Percentiles rank a stretch among this genome's conserved stretches.
Evolutionary conservation across 2,329 filamentous ascomycete genomes (phyloP).

Genomic region (Penicillium rolfsii): DNA sequence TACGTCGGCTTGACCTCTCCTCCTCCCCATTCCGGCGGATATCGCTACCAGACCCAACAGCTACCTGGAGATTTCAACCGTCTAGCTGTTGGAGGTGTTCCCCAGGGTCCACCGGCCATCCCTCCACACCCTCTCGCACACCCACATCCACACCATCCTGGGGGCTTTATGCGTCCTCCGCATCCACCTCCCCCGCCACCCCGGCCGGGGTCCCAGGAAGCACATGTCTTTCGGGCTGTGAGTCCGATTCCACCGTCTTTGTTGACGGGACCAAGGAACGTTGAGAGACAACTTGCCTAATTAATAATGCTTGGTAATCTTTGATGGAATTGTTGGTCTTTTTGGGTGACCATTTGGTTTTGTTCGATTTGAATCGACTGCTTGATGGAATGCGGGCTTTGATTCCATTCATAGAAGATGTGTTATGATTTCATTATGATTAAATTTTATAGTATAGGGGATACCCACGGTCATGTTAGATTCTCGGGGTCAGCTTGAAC

Average conservation of each 20-base stretch:
- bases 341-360: background rate
- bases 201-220: slow-evolving; percentile 24
- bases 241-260: slow-evolving; percentile 28
- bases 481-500: background rate
- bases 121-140: slow-evolving; percentile 14
- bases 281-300: slow-evolving; percentile 46
- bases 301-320: background rate
- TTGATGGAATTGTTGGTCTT: background rate
- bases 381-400: background rate
- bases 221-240: slow-evolving; percentile 23
- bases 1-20: slow-evolving; percentile 20
- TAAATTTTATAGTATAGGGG: background rate
- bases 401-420: background rate
- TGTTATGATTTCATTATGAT: slow-evolving; percentile 11
- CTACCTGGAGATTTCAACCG: slow-evolving; percentile 26
- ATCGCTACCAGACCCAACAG: slow-evolving; percentile 26
- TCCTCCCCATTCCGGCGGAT: slow-evolving; percentile 14
- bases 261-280: slow-evolving; percentile 34
- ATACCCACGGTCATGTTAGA: slow-evolving; percentile 16
- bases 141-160: slow-evolving; percentile 18
- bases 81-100: slow-evolving; percentile 20
- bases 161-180: slow-evolving; percentile 17
- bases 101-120: slow-evolving; percentile 14
- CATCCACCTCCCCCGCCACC: slow-evolving; percentile 22
- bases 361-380: background rate